These are phyloP conservation scores for Colletotrichum filicis DNA, from an alignment of 2,329 filamentous ascomycete species.

Conservation along the genomic window DNA sequence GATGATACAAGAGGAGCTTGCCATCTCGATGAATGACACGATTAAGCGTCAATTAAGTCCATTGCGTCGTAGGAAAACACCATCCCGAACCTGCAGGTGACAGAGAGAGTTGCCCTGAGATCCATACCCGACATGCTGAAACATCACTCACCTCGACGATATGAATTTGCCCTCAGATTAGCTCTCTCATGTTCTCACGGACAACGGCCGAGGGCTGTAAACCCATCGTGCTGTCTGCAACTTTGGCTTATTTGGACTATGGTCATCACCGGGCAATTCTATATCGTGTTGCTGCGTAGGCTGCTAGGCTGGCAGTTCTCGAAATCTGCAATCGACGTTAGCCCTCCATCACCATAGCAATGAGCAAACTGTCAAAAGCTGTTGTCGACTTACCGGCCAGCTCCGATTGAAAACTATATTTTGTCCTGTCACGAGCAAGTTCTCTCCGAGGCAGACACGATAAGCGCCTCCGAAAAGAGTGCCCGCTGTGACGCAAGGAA, in stretches of 20 bases:
- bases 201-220: slow-evolving; percentile 42
- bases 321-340: slow-evolving; percentile 16
- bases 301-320: slow-evolving; percentile 26
- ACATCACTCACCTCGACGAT: not conserved
- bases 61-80: accelerated
- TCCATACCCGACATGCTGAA: not conserved
- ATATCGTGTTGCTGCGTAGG: slow-evolving; percentile 28
- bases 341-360: not conserved
- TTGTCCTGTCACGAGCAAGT: slow-evolving; percentile 35
- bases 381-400: slow-evolving; percentile 35
- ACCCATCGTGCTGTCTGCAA: slow-evolving; percentile 49
- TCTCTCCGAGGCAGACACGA: not conserved
- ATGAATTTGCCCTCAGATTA: slow-evolving; percentile 50
- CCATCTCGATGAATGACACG: too few species aligned
- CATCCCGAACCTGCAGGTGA: not conserved
- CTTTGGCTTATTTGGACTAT: slow-evolving; percentile 53
- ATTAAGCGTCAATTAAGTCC: too few species aligned
- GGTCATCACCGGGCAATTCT: slow-evolving; percentile 49
- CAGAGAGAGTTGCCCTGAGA: not conserved
- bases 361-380: too few species aligned
- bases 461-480: slow-evolving; percentile 22
- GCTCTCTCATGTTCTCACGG: slow-evolving; percentile 54
- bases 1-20: too few species aligned
- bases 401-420: slow-evolving; percentile 56
- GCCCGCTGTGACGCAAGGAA: not conserved